A percentile compares a stretch with the other conserved stretches of the same genome.
Evolutionary conservation across 2,329 filamentous ascomycete species (phyloP).

Genomic region (Curvularia spicifera): DNA sequence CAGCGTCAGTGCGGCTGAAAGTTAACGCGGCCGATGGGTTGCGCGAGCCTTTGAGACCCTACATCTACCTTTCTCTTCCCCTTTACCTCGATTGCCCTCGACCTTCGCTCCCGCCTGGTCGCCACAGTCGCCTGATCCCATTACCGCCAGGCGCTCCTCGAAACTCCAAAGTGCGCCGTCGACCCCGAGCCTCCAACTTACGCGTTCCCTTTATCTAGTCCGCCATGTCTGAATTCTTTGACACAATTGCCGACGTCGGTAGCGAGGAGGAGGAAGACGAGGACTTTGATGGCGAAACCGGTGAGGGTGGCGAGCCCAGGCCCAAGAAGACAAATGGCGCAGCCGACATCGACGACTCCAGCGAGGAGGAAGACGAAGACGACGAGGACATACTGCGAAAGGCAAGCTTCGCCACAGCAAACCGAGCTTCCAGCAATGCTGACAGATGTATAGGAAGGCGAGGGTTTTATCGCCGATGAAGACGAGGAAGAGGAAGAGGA

Average conservation of each 20-base stretch:
- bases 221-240: slow-evolving; percentile 68
- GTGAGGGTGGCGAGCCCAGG: slow-evolving; percentile 28
- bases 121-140: slow-evolving; percentile 19
- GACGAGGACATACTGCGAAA: slow-evolving; percentile 46
- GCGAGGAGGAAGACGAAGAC: slow-evolving; percentile 51
- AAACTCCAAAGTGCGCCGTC: slow-evolving; percentile 20
- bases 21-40: slow-evolving; percentile 30
- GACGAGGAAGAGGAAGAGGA: slow-evolving; percentile 86
- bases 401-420: slow-evolving; percentile 28
- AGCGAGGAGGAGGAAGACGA: slow-evolving; percentile 56
- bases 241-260: slow-evolving; percentile 84
- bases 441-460: slow-evolving; percentile 69
- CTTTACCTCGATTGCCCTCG: slow-evolving; percentile 25
- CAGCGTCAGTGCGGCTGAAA: slow-evolving; percentile 24
- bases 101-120: slow-evolving; percentile 23
- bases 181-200: slow-evolving; percentile 22
- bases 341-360: slow-evolving; percentile 47
- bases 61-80: slow-evolving; percentile 26
- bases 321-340: slow-evolving; percentile 38
- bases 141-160: slow-evolving; percentile 16
- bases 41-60: slow-evolving; percentile 25
- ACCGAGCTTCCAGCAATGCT: slow-evolving; percentile 14
- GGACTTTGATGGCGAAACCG: slow-evolving; percentile 42
- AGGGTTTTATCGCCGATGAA: slow-evolving; percentile 96
- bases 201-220: slow-evolving; percentile 38